Conservation (phyloP, 2,329 filamentous ascomycete species). For the Epichloe amarillans region DNA sequence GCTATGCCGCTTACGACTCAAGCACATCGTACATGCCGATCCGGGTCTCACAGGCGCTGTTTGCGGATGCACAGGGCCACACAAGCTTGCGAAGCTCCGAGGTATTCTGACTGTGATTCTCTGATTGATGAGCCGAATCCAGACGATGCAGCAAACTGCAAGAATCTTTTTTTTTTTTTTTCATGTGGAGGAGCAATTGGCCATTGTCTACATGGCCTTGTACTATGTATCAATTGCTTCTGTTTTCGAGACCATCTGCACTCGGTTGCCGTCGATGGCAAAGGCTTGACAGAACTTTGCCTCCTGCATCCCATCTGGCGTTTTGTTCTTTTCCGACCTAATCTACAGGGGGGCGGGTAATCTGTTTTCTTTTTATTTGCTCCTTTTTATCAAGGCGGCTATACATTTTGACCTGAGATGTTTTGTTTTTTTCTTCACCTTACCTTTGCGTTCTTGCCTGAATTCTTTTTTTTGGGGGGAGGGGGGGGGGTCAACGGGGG, state of each 20-base stretch:
- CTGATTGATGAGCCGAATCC: not conserved
- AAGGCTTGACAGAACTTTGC: conserved; percentile 7
- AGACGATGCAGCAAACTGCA: not conserved
- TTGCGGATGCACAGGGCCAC: not conserved
- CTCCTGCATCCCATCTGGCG: not conserved
- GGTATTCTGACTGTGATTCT: not conserved
- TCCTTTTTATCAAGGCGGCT: not conserved
- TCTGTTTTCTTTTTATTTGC: not conserved
- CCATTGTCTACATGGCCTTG: not conserved
- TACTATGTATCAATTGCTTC: not conserved
- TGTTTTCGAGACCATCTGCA: not conserved
- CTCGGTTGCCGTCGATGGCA: not conserved
- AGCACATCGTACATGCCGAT: conserved; percentile 22
- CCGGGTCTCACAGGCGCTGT: conserved; percentile 6
- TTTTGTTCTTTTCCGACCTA: not conserved
- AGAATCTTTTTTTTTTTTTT: not conserved
- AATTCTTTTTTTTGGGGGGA: not conserved
- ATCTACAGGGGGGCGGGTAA: not conserved
- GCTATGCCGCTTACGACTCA: conserved; percentile 22
- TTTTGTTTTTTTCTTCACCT: not conserved
- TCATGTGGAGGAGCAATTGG: not conserved
- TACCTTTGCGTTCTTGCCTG: not conserved
- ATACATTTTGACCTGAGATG: not conserved
- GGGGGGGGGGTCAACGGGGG: too few relatives aligned
- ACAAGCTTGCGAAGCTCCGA: not conserved